These are phyloP conservation scores for Aspergillus conjunctus DNA, from an alignment of 495 filamentous ascomycete species.

Conservation along the genomic window DNA sequence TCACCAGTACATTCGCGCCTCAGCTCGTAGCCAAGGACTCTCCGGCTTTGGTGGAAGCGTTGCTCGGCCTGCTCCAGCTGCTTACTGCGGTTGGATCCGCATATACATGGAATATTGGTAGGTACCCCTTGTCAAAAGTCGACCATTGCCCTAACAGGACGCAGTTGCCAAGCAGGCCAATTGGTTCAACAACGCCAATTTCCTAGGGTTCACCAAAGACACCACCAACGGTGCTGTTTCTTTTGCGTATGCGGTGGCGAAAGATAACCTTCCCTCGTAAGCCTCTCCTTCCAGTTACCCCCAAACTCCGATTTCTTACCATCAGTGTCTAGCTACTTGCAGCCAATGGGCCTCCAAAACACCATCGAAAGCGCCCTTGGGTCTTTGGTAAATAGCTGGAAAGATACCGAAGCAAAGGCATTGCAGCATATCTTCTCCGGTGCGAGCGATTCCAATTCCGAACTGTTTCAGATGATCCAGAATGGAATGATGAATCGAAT, in stretches of 20 bases:
- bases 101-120: neutral
- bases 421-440: neutral
- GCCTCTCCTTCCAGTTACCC: neutral
- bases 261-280: neutral
- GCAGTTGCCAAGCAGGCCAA: neutral
- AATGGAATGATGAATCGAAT: neutral
- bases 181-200: neutral
- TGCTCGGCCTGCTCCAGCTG: neutral
- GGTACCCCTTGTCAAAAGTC: neutral
- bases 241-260: neutral
- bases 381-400: neutral
- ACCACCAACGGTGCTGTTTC: neutral
- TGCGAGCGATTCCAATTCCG: neutral
- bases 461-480: neutral
- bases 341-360: neutral
- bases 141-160: neutral
- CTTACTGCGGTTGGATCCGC: neutral
- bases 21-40: neutral
- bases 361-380: neutral
- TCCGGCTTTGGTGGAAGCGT: neutral
- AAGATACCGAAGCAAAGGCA: neutral
- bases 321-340: neutral
- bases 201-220: neutral
- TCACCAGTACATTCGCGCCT: neutral
- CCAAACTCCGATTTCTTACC: neutral